These are phyloP conservation scores for Violaceomyces palustris DNA, from an alignment of 1,284 basidiomycete species.

Conservation along the genomic window DNA sequence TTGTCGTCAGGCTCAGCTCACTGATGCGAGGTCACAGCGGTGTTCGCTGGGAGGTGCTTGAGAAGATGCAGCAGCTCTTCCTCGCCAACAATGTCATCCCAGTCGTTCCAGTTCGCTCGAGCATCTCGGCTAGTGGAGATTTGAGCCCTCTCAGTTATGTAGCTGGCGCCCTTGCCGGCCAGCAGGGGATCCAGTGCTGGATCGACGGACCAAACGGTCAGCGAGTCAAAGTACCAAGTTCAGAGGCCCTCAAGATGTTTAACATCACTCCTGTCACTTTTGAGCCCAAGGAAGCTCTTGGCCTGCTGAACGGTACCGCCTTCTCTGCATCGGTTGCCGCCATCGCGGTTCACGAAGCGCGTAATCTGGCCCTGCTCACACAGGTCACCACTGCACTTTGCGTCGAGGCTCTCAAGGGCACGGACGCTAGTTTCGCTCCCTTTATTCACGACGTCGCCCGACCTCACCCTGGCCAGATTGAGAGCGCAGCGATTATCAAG, in stretches of 20 bases:
- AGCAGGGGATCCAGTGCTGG: slow-evolving; percentile 32
- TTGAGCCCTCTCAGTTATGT: slow-evolving; percentile 61
- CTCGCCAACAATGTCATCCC: slow-evolving; percentile 71
- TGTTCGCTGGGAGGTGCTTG: slow-evolving; percentile 72
- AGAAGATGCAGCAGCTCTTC: slow-evolving; percentile 67
- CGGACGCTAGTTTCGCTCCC: slow-evolving; percentile 33
- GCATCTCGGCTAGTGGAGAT: slow-evolving; percentile 71
- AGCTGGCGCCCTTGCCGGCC: slow-evolving; percentile 55
- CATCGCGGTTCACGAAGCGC: slow-evolving; percentile 65
- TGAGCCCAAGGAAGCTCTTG: slow-evolving; percentile 68
- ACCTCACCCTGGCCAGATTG: slow-evolving; percentile 79
- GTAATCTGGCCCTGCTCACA: slow-evolving; percentile 66
- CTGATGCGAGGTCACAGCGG: slow-evolving; percentile 68
- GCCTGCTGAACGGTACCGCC: slow-evolving; percentile 69
- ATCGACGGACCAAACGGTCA: slow-evolving; percentile 18
- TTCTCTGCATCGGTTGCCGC: slow-evolving; percentile 62
- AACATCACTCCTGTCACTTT: slow-evolving; percentile 66
- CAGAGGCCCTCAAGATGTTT: slow-evolving; percentile 54
- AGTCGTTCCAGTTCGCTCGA: slow-evolving; percentile 75
- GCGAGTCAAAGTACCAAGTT: slow-evolving; percentile 18
- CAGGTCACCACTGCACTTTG: slow-evolving; percentile 78
- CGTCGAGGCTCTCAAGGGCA: slow-evolving; percentile 60
- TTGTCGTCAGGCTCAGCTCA: slow-evolving; percentile 78
- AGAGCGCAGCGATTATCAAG: slow-evolving; percentile 23
- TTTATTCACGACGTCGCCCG: slow-evolving; percentile 74